These are phyloP conservation scores for Gyromitra esculenta DNA, from an alignment of 2,329 filamentous ascomycete genomes.

Conservation along the genomic window DNA sequence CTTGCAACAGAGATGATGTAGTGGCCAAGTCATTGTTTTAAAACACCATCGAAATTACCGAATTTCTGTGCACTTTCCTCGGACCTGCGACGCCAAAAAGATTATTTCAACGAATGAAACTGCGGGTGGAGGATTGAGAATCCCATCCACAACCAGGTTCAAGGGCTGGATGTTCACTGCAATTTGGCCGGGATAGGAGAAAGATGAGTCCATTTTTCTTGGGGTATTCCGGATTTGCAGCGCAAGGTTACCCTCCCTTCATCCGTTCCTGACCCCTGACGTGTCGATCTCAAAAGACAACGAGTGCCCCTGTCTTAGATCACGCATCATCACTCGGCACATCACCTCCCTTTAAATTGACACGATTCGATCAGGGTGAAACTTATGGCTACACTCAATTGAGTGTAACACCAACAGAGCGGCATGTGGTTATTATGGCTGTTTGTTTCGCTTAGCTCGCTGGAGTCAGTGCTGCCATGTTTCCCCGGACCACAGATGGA, in stretches of 20 bases:
- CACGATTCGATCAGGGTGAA: too few relatives aligned
- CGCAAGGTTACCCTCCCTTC: slow-evolving; percentile 41
- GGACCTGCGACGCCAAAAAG: slow-evolving; percentile 9
- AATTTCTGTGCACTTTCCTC: slow-evolving; percentile 19
- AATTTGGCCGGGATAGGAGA: slow-evolving; percentile 26
- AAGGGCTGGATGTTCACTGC: slow-evolving; percentile 20
- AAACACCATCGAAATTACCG: slow-evolving; percentile 26
- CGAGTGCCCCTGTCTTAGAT: slow-evolving; percentile 23
- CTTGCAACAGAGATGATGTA: slow-evolving; percentile 35
- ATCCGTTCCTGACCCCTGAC: slow-evolving; percentile 7
- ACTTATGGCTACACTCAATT: too few relatives aligned
- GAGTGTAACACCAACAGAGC: too few relatives aligned
- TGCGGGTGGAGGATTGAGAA: not conserved
- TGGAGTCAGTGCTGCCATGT: too few relatives aligned
- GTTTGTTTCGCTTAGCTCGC: too few relatives aligned
- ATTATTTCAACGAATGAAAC: slow-evolving; percentile 18
- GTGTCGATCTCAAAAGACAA: slow-evolving; percentile 30
- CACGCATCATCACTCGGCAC: slow-evolving; percentile 33
- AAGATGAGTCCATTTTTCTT: slow-evolving; percentile 27
- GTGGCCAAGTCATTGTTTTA: slow-evolving; percentile 20
- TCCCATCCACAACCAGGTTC: slow-evolving; percentile 9
- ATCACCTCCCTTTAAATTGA: not conserved
- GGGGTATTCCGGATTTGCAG: slow-evolving; percentile 11
- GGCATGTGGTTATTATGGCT: too few relatives aligned
- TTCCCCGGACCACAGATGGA: too few relatives aligned